Conservation (phyloP, 2,329 filamentous ascomycete species). For the Colletotrichum endophyticum region DNA sequence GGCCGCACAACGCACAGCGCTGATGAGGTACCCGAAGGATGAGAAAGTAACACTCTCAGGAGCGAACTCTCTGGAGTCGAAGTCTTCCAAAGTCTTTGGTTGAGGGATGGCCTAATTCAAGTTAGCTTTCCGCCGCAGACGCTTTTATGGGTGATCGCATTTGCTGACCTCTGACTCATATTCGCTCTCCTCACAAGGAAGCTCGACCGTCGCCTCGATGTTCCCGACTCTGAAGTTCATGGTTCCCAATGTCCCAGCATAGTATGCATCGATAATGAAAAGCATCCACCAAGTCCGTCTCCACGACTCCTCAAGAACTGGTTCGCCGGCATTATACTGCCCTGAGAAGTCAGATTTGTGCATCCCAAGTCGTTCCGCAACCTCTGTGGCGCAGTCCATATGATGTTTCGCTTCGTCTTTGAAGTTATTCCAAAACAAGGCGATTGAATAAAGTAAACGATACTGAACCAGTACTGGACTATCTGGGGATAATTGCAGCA, state of each 20-base stretch:
- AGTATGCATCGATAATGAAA: constrained; percentile 63
- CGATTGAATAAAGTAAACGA: constrained; percentile 39
- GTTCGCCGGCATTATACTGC: constrained; percentile 49
- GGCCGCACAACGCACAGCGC: constrained; percentile 54
- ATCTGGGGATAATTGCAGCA: background rate
- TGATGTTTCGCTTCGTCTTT: constrained; percentile 27
- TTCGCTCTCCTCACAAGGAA: constrained; percentile 69
- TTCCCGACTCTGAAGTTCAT: constrained; percentile 32
- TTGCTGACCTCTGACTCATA: constrained; percentile 46
- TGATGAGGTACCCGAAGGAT: constrained; percentile 70
- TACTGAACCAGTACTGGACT: constrained; percentile 38
- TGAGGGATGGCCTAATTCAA: constrained; percentile 37
- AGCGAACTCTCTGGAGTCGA: constrained; percentile 65
- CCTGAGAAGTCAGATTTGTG: constrained; percentile 59
- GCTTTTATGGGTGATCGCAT: constrained; percentile 8
- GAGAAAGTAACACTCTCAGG: constrained; percentile 62
- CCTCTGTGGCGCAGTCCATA: constrained; percentile 54
- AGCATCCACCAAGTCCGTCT: constrained; percentile 77
- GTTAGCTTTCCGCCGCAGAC: background rate
- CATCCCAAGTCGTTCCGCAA: constrained; percentile 67
- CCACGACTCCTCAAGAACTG: constrained; percentile 60
- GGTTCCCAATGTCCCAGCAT: constrained; percentile 32
- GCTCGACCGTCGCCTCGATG: constrained; percentile 57
- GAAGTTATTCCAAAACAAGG: constrained; percentile 36
- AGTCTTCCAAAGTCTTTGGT: constrained; percentile 60